Evolutionary conservation across 768 basidiomycete species (phyloP).

Genomic region (Pluteus cervinus): DNA sequence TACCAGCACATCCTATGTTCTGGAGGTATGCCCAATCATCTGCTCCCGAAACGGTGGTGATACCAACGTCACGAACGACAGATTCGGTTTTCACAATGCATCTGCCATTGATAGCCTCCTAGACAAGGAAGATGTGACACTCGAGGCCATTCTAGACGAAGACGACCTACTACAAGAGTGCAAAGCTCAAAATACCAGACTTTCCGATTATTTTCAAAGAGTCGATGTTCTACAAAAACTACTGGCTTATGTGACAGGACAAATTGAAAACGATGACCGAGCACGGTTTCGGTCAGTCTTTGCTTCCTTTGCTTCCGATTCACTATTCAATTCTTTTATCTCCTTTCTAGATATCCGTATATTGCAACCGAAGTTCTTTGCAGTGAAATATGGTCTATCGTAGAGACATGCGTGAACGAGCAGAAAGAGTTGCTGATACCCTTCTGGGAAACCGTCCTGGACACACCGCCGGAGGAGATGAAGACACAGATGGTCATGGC

Average conservation of each 20-base stretch:
- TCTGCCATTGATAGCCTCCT: conserved; percentile 87
- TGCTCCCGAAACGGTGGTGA: no score
- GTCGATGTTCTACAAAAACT: conserved; percentile 76
- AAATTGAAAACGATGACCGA: conserved; percentile 75
- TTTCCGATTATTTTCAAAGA: conserved; percentile 83
- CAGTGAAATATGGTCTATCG: conserved; percentile 92
- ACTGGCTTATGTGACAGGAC: conserved; percentile 80
- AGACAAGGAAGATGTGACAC: conserved; percentile 82
- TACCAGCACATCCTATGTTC: conserved; percentile 33
- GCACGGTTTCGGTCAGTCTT: conserved; percentile 74
- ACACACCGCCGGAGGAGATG: conserved; percentile 79
- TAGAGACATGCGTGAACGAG: conserved; percentile 79
- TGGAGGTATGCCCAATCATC: no score
- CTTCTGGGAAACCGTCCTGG: conserved; percentile 89
- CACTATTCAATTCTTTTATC: conserved; percentile 1
- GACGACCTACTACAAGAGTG: conserved; percentile 93
- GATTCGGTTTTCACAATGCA: conserved; percentile 89
- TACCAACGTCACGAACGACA: conserved; percentile 36
- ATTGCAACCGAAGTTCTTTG: conserved; percentile 93
- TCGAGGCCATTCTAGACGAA: conserved; percentile 91
- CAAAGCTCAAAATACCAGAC: conserved; percentile 87
- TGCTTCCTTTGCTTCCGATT: conserved; percentile 7
- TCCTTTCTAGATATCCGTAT: conserved; percentile 69
- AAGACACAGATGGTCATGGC: conserved; percentile 83
- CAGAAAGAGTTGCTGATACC: conserved; percentile 68